These are phyloP conservation scores for Mycena polygramma DNA, from an alignment of 768 basidiomycete species.

Conservation along the genomic window DNA sequence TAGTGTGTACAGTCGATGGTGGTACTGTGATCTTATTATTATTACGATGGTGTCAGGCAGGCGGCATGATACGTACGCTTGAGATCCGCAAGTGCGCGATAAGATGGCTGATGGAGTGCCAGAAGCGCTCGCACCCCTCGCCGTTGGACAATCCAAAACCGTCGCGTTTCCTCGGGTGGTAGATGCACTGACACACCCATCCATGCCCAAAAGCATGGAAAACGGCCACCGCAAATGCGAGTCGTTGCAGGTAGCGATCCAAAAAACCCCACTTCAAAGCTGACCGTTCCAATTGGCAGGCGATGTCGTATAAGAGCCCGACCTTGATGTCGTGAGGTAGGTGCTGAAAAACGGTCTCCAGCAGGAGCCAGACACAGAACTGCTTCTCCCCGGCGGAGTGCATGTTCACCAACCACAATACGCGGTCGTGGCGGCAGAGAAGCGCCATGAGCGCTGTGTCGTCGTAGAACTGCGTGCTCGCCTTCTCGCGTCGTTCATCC, in stretches of 20 bases:
- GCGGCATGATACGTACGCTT: slow-evolving; percentile 38
- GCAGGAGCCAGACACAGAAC: slow-evolving; percentile 47
- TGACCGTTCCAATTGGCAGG: slow-evolving; percentile 49
- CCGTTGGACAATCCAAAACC: slow-evolving; percentile 48
- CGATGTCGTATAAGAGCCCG: slow-evolving; percentile 52
- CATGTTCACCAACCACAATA: slow-evolving; percentile 54
- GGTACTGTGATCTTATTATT: slow-evolving; percentile 29
- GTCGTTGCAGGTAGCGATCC: slow-evolving; percentile 35
- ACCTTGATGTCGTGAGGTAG: slow-evolving; percentile 44
- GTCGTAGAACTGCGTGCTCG: slow-evolving; percentile 36
- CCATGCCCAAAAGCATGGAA: slow-evolving; percentile 58
- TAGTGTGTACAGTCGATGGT: slow-evolving; percentile 44
- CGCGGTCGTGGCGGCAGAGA: slow-evolving; percentile 52
- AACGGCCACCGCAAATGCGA: slow-evolving; percentile 49
- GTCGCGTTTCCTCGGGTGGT: slow-evolving; percentile 49
- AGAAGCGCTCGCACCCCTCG: slow-evolving; percentile 51
- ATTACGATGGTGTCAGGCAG: background rate
- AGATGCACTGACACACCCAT: slow-evolving; percentile 54
- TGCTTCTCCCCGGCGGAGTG: slow-evolving; percentile 50
- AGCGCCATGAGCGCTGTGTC: slow-evolving; percentile 52
- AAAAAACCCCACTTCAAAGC: slow-evolving; percentile 46
- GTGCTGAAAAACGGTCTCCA: slow-evolving; percentile 48
- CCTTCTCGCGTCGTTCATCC: slow-evolving; percentile 30
- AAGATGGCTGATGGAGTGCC: slow-evolving; percentile 44
- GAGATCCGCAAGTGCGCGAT: slow-evolving; percentile 46